These are phyloP conservation scores for Chrysoporthe deuterocubensis DNA, from an alignment of 2,329 filamentous ascomycete genomes.

Conservation along the genomic window DNA sequence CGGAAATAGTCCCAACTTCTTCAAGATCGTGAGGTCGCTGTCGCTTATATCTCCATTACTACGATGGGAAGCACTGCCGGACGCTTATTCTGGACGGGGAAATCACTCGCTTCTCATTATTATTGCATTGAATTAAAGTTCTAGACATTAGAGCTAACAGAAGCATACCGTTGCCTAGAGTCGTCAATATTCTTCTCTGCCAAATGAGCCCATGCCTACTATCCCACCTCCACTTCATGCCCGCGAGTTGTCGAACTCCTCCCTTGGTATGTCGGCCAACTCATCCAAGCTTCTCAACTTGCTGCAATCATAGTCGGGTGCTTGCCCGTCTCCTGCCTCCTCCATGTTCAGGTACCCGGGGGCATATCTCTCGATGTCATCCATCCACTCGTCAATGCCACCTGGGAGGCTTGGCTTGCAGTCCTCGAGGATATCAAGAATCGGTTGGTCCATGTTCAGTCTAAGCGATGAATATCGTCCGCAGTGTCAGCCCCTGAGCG, in stretches of 20 bases:
- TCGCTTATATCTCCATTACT: background rate
- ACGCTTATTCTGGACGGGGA: no score
- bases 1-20: background rate
- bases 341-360: conserved; percentile 14
- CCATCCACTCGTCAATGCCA: conserved; percentile 16
- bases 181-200: background rate
- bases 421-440: conserved; percentile 12
- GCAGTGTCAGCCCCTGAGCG: background rate
- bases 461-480: background rate
- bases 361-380: conserved; percentile 18
- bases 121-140: background rate
- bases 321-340: background rate
- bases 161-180: no score
- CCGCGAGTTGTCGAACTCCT: background rate
- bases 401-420: background rate
- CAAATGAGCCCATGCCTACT: background rate
- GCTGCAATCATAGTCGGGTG: conserved; percentile 6
- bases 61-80: no score
- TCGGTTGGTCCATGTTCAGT: conserved; percentile 5
- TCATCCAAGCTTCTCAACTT: conserved; percentile 2
- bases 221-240: background rate
- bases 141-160: background rate
- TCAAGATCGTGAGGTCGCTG: background rate
- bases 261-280: background rate
- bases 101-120: background rate